Evolutionary conservation across 495 filamentous ascomycete genomes (phyloP), one percentile per base, ranked within the genome.

Genomic region (Penicillium verhagenii): DNA sequence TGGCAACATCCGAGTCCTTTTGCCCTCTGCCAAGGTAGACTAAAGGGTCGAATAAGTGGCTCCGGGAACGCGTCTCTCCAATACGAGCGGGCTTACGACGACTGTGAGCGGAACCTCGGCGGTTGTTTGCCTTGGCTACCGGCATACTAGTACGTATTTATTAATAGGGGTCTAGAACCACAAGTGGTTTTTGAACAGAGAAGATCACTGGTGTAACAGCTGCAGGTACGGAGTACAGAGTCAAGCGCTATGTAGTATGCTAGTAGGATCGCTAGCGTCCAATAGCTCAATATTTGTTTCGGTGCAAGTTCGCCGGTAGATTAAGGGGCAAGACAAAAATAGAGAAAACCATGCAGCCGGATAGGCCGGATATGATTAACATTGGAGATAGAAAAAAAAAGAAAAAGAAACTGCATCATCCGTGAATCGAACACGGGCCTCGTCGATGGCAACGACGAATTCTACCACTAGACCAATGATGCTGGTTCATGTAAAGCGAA

Each of bases 401-500:
- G 24, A 25, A 51, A 50, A 42, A 46, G 52, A 26, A 57, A 47
- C 29, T 78, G 77, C 77, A 77, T 78, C 72, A 77, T 75, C 75
- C 75, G 77, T 74, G 77, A 80, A 79, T 80, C 77, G 77, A 80
- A 80, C 77, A 74, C 77, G 76, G 75, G 77, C 74, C 77, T 79
- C 77, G 68, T 80, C 77, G 77, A 80, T 80, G 76, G 77, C 76
- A 80, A 79, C 77, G 77, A 80, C 68, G 76, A 79, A 80, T 80
- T 80, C 74, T 79, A 80, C 77, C 77, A 79, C 77, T 79, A 79
- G 75, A 79, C 77, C 77, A 79, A 76, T 76, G 73, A 77, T 76
- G 76, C 76, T 72, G 45, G 50, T 69, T 52, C 0, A 57, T 61
- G 45, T 38, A 45, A 53, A 1, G 13, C 3, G 24, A 0, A 0